Conservation (phyloP, 2,329 filamentous ascomycete genomes). For the Verticillium zaregamsianum region DNA sequence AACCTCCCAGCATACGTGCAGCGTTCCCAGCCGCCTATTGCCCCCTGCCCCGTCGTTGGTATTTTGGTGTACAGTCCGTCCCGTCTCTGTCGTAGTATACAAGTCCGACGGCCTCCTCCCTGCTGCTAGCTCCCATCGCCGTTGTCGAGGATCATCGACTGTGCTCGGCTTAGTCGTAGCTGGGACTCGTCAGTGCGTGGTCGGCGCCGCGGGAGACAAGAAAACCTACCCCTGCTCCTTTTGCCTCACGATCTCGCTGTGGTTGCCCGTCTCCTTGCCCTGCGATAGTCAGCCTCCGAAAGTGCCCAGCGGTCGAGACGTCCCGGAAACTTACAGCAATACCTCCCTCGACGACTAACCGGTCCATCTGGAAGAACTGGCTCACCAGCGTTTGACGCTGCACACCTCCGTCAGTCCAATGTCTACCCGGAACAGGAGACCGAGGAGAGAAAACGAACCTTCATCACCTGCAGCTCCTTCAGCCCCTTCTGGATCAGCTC, state of each 20-base stretch:
- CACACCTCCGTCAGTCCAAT: neutral
- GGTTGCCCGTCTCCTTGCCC: slow-evolving; percentile 67
- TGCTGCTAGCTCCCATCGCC: neutral
- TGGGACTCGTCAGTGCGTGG: neutral
- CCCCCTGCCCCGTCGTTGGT: neutral
- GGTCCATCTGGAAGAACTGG: slow-evolving; percentile 90
- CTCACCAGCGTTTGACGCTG: slow-evolving; percentile 94
- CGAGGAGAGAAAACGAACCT: slow-evolving; percentile 53
- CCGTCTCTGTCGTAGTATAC: neutral
- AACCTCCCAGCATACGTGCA: neutral
- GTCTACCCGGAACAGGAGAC: neutral
- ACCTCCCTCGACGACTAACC: slow-evolving; percentile 86
- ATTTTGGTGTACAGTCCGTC: neutral
- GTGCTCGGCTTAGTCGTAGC: neutral
- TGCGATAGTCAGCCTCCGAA: slow-evolving; percentile 23
- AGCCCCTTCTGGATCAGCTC: slow-evolving; percentile 85
- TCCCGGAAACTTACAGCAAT: slow-evolving; percentile 59
- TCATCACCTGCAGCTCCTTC: slow-evolving; percentile 82
- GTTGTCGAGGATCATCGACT: neutral
- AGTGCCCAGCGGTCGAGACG: neutral
- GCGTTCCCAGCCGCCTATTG: neutral
- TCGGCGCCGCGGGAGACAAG: neutral
- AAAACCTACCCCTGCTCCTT: slow-evolving; percentile 70
- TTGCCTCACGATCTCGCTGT: slow-evolving; percentile 66
- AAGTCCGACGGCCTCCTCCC: neutral